Base-by-base conservation (phyloP, 2,329 filamentous ascomycete species). In the Lachnum nothofagi region DNA sequence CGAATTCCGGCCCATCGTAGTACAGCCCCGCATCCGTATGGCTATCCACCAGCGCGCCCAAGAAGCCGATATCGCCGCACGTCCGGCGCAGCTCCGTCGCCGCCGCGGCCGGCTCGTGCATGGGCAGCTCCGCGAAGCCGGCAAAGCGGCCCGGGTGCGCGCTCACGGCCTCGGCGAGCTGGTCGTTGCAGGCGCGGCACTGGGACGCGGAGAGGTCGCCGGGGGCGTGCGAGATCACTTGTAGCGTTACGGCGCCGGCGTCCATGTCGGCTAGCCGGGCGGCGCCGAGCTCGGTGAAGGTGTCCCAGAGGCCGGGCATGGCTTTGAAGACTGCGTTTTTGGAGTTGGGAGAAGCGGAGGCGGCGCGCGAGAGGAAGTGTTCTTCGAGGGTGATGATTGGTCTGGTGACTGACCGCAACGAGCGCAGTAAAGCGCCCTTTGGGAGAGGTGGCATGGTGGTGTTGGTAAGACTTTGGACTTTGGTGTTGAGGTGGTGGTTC, bases 31-130 rank as follows among this genome's bases (percentile, higher is more conserved):
- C 69, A 16, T 62, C 47, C n/a, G 59, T 46, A 49, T 71, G 69
- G 35, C 71, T 68, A 49, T 74, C 72, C 8, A 78, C 58, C 35
- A 77, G 60, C 1, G 73, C 72, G 0, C 76, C 75, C 3, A 74
- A 66, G 47, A 78, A 75, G 2, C 67, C 65, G n/a, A 72, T 62
- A 41, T 73, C 60, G 3, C 56, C 61, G 1, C 77, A 65, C 52
- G 70, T 72, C 8, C 70, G 64, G 14, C 46, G 40, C 10, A 70
- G 56, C 48, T 71, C 69, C 6, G 53, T 52, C 0, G 67, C 70
- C 1, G 70, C 63, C 40, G 63, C 55, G 44, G 56, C 38, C 3
- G 70, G 68, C 3, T 70, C 56, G 1, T 48, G 44, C 63, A 72
- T 69, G 0, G 71, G 70, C 1, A 76, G 61, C 29, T 69, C 57